phyloP scores from a whole-genome alignment of 768 basidiomycete genomes.

The Psilocybe azurescens region DNA sequence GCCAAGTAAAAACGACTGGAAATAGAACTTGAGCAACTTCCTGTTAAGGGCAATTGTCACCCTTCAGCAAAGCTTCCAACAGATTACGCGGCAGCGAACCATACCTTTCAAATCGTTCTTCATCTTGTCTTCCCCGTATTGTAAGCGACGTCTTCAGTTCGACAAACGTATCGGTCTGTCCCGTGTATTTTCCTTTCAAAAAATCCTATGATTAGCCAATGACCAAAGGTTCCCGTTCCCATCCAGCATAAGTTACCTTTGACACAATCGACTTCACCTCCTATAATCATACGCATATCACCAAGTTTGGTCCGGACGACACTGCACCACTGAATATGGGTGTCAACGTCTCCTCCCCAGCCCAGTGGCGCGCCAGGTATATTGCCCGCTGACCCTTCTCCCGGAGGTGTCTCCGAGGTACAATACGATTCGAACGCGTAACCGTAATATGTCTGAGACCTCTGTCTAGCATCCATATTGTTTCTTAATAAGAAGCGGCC shows the following conservation, averaged over 20 bases:
- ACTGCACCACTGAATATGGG: constrained; percentile 90
- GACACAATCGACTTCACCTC: constrained; percentile 93
- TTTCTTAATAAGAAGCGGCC: constrained; percentile 48
- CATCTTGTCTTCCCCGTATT: constrained; percentile 69
- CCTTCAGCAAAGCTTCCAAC: constrained; percentile 8
- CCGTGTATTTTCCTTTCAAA: constrained; percentile 59
- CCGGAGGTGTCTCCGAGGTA: constrained; percentile 53
- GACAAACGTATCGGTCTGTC: constrained; percentile 71
- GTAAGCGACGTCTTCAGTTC: constrained; percentile 87
- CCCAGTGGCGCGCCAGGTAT: constrained; percentile 45
- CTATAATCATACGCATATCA: constrained; percentile 72
- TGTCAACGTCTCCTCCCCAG: constrained; percentile 85
- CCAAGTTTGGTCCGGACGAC: constrained; percentile 88
- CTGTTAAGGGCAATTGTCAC: constrained; percentile 40
- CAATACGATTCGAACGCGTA: constrained; percentile 92
- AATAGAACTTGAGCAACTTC: constrained; percentile 91
- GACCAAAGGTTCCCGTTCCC: not conserved
- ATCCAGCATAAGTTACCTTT: constrained; percentile 51
- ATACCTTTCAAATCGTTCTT: constrained; percentile 81
- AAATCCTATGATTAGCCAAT: constrained; percentile 17
- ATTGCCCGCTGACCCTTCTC: constrained; percentile 22
- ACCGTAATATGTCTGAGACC: constrained; percentile 76
- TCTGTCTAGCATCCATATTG: constrained; percentile 66
- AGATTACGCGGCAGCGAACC: constrained; percentile 12
- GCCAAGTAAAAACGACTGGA: constrained; percentile 90